phyloP scores from a whole-genome alignment of 257 asterid species.

The Euphrasia confusa region DNA sequence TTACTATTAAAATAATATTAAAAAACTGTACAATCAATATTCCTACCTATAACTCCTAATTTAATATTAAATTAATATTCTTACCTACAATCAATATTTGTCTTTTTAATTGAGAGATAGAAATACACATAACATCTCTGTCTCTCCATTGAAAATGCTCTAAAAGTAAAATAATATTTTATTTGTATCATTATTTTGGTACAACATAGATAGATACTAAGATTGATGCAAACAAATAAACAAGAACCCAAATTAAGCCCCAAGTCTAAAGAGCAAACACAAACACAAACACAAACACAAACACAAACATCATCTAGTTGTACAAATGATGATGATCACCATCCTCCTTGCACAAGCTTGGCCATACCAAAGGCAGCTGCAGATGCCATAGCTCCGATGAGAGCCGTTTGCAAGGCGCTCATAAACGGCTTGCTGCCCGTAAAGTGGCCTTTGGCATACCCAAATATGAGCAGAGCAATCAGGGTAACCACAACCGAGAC shows the following conservation, averaged over 20 bases:
- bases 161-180: no score
- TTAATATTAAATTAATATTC: no score
- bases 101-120: no score
- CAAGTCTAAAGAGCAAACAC: background rate
- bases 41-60: no score
- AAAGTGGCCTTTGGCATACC: conserved; percentile 77
- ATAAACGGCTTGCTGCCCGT: conserved; percentile 65
- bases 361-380: conserved; percentile 98
- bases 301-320: no score
- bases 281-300: no score
- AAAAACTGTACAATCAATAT: no score
- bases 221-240: background rate
- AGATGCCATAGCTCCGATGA: conserved; percentile 92
- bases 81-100: no score
- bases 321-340: background rate
- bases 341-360: conserved; percentile 63
- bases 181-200: no score
- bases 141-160: no score
- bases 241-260: background rate
- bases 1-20: no score
- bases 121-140: no score
- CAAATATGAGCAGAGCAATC: conserved; percentile 66
- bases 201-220: background rate
- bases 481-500: conserved; percentile 63
- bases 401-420: conserved; percentile 74